Conservation (phyloP, 2,329 filamentous ascomycete genomes). For the Rhynchosporium secalis region DNA sequence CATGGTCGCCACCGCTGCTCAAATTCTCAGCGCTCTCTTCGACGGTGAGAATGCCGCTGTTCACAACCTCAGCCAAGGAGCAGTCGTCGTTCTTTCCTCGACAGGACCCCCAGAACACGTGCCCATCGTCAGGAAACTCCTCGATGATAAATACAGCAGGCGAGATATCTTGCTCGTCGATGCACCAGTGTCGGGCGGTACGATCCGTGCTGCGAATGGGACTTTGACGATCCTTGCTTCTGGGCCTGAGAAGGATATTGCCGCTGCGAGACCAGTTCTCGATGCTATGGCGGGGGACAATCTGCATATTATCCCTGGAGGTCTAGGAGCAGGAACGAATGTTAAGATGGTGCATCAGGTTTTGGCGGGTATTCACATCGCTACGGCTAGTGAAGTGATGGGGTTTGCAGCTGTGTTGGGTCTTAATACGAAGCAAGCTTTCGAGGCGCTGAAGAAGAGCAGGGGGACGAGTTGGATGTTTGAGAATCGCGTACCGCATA, state of each 20-base stretch:
- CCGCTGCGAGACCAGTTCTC: constrained; percentile 58
- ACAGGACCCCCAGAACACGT: constrained; percentile 70
- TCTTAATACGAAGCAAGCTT: constrained; percentile 47
- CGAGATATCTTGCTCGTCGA: constrained; percentile 68
- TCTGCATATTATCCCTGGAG: constrained; percentile 61
- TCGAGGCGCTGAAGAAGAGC: constrained; percentile 40
- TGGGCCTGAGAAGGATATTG: constrained; percentile 56
- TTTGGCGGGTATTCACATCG: constrained; percentile 62
- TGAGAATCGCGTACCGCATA: constrained; percentile 54
- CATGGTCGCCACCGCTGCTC: constrained; percentile 74
- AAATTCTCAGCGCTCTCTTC: constrained; percentile 67
- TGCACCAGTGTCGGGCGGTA: constrained; percentile 71
- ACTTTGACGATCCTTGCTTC: constrained; percentile 76
- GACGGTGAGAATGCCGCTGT: constrained; percentile 55
- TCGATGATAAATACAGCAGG: constrained; percentile 56
- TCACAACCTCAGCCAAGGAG: constrained; percentile 50
- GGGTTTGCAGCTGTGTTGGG: constrained; percentile 59
- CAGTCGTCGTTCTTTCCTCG: constrained; percentile 65
- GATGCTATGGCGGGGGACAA: constrained; percentile 61
- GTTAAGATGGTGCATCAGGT: constrained; percentile 67
- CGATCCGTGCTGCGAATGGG: constrained; percentile 66
- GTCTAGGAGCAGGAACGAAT: constrained; percentile 59
- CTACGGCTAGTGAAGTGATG: constrained; percentile 59
- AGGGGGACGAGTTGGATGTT: constrained; percentile 52
- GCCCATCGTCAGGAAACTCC: constrained; percentile 56